Evolutionary conservation across 1,139 yeast species (phyloP), one percentile per base, ranked within the genome.

Genomic region (Candida tunisiensis): DNA sequence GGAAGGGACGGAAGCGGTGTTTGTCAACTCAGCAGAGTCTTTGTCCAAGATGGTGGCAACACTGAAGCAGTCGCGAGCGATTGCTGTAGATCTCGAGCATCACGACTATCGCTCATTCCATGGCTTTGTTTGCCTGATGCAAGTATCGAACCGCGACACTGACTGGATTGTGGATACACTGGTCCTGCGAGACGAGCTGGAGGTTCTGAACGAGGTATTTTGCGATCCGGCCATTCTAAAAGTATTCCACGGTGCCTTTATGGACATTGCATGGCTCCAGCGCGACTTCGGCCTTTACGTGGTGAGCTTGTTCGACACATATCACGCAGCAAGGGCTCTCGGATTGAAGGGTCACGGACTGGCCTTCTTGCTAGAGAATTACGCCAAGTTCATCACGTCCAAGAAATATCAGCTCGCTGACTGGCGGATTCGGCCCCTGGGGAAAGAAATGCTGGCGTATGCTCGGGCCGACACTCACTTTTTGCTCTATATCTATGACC

Each of bases 211-310:
- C 51, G 60, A 57, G 28, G 67, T 85, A 1, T 83, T 88, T 39
- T 65, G 96, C 3, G 59, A 88, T 47, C 95, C 96, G 0, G 42
- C 53, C 4, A 72, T 85, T 19, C 58, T 82, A 20, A 91, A 91
- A 46, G 92, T 91, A 1, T 69, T 91, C 39, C 99, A 91, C 47
- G 98, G 99, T 36, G 94, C 98, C 0, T 74, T 72, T 38, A 83
- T 83, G 93, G 99, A 91, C 57, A 78, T 88, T 7, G 74, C 82
- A 27, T 91, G 99, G 99, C 60, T 91, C 23, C 99, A 91, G 53
- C 63, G 98, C 39, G 98, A 91, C 46, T 62, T 91, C 37, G 99
- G 99, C 0, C 55, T 91, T 9, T 91, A 91, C 41, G 57, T 91
- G 14, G 98, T 88, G 6, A 69, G 91, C 21, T 53, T 91, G 16